Evolutionary conservation across 208 protist species (phyloP).

Genomic region (Chromosphaera perkinsii): DNA sequence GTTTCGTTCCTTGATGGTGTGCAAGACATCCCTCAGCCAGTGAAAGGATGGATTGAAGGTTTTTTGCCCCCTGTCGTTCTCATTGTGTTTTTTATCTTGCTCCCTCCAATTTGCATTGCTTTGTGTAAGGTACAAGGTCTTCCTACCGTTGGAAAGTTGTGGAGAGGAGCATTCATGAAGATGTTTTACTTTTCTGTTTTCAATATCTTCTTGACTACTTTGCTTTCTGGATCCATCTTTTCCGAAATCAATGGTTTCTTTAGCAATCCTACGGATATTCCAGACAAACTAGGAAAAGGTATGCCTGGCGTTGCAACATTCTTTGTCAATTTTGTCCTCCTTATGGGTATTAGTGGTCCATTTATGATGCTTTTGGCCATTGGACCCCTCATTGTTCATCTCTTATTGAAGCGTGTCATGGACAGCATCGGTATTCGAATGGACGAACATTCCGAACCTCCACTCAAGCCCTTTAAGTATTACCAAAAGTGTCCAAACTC

Average conservation of each 20-base stretch:
- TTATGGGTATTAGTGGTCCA: background rate
- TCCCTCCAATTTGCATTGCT: slow-evolving; percentile 19
- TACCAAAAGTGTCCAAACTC: background rate
- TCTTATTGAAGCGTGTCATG: slow-evolving; percentile 22
- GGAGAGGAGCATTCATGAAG: slow-evolving; percentile 2
- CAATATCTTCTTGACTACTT: slow-evolving; percentile 43
- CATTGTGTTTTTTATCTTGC: slow-evolving; percentile 39
- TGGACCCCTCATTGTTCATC: background rate
- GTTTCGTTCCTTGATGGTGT: too few relatives aligned
- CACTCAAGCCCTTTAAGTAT: slow-evolving; percentile 3
- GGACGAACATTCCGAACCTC: background rate
- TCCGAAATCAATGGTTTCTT: slow-evolving; percentile 34
- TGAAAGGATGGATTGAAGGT: slow-evolving; percentile 39
- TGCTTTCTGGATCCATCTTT: slow-evolving; percentile 36
- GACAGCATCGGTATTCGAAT: slow-evolving; percentile 28
- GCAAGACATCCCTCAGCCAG: too few relatives aligned
- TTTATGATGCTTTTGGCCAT: slow-evolving; percentile 11
- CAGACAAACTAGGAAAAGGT: slow-evolving; percentile 12
- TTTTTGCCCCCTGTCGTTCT: slow-evolving; percentile 37
- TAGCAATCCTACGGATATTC: slow-evolving; percentile 18
- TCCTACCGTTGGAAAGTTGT: background rate
- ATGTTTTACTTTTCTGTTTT: slow-evolving; percentile 40
- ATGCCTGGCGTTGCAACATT: slow-evolving; percentile 14
- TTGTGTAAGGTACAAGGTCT: background rate
- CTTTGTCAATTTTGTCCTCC: slow-evolving; percentile 41